phyloP scores from a whole-genome alignment of 352 stramenopile species.

The Phytophthora constricta region DNA sequence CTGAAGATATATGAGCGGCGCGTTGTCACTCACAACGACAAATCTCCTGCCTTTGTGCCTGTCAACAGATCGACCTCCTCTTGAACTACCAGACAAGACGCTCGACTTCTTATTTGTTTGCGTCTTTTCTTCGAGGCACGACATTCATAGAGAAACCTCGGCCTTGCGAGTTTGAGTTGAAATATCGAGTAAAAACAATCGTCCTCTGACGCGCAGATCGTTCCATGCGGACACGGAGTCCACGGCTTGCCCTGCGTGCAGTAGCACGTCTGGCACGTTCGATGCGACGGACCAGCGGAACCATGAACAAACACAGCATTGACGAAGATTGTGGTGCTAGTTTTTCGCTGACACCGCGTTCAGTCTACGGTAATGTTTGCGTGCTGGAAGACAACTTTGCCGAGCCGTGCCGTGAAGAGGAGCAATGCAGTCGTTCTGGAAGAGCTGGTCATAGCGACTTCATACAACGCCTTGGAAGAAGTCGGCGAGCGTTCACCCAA shows the following conservation, averaged over 20 bases:
- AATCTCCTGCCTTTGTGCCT: no score
- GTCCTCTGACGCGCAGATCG: background rate
- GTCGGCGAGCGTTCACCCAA: constrained; percentile 1
- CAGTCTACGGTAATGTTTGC: background rate
- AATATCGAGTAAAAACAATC: no score
- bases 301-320: constrained; percentile 3
- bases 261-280: background rate
- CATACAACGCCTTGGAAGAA: constrained; percentile 4
- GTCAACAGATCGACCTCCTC: no score
- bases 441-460: background rate
- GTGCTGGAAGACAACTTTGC: constrained; percentile 18
- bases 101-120: background rate
- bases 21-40: no score
- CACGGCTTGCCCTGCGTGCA: constrained; percentile 1
- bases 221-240: constrained; percentile 7
- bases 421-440: background rate
- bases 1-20: background rate
- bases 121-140: background rate
- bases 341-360: background rate
- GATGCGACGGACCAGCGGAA: constrained; percentile 6
- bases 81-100: background rate
- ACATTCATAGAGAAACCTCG: no score
- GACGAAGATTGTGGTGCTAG: constrained; percentile 1
- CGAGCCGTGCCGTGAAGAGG: constrained; percentile 1
- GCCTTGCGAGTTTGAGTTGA: no score